A percentile compares a stretch with the other conserved stretches of the same genome.
Conservation (phyloP, 768 basidiomycete species). For the Tremella mesenterica region DNA sequence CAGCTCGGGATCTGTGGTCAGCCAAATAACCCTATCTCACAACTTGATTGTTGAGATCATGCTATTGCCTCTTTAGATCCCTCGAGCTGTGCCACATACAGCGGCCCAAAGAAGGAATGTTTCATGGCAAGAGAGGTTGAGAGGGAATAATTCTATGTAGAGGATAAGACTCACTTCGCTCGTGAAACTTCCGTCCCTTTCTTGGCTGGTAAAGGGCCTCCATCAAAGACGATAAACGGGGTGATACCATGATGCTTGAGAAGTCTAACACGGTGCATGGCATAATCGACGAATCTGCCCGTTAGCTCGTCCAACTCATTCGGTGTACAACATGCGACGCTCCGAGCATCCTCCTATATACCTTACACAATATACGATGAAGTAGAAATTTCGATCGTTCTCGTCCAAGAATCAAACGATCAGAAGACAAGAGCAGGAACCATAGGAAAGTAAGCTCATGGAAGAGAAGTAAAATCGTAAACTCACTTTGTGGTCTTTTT, state of each 20-base stretch:
- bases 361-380: not conserved
- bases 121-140: not conserved
- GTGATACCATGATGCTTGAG: slow-evolving; percentile 72
- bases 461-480: not conserved
- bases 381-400: no score
- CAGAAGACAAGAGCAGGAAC: no score
- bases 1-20: slow-evolving; percentile 51
- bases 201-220: slow-evolving; percentile 91
- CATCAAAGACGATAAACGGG: slow-evolving; percentile 93
- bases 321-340: not conserved
- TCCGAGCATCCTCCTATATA: no score
- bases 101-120: no score
- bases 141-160: no score
- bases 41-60: no score
- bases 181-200: slow-evolving; percentile 76
- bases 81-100: no score
- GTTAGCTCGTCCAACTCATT: not conserved
- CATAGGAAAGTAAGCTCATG: no score
- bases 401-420: no score
- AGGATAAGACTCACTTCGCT: slow-evolving; percentile 47
- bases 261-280: slow-evolving; percentile 82
- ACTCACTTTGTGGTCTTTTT: slow-evolving; percentile 72
- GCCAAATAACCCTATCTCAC: not conserved
- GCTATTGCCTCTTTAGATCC: no score
- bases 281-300: slow-evolving; percentile 85